Evolutionary conservation across 768 basidiomycete species (phyloP).

Genomic region (Psilocybe cubensis): DNA sequence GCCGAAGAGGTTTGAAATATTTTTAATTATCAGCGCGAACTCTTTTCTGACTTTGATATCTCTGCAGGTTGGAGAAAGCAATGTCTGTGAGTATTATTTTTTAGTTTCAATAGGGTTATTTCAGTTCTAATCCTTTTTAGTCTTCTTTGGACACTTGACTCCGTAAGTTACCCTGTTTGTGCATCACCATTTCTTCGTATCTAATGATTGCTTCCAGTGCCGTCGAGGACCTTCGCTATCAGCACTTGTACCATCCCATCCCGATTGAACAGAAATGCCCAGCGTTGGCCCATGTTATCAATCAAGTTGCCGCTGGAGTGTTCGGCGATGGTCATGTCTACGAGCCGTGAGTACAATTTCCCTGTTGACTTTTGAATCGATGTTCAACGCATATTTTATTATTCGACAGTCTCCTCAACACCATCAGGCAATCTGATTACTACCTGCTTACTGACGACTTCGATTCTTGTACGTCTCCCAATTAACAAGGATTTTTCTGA

Average conservation of each 20-base stretch:
- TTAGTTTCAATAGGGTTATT: neutral
- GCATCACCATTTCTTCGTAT: neutral
- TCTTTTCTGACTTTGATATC: too few species aligned
- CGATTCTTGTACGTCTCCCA: slow-evolving; percentile 70
- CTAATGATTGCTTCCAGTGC: slow-evolving; percentile 37
- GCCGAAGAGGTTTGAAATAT: slow-evolving; percentile 69
- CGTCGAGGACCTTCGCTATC: slow-evolving; percentile 85
- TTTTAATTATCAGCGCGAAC: neutral
- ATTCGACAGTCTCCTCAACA: slow-evolving; percentile 64
- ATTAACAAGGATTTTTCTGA: neutral
- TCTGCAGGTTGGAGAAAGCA: slow-evolving; percentile 69
- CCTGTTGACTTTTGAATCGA: neutral
- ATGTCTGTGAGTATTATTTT: slow-evolving; percentile 76
- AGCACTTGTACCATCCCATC: slow-evolving; percentile 82
- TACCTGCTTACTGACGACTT: slow-evolving; percentile 93
- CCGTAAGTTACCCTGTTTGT: slow-evolving; percentile 43
- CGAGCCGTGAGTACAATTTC: slow-evolving; percentile 82
- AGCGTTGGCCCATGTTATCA: slow-evolving; percentile 76
- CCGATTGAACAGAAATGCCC: slow-evolving; percentile 86
- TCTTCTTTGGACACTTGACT: slow-evolving; percentile 91
- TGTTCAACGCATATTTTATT: slow-evolving; percentile 10
- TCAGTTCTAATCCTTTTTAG: slow-evolving; percentile 33
- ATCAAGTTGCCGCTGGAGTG: slow-evolving; percentile 72
- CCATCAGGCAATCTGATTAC: slow-evolving; percentile 75
- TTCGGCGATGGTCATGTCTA: slow-evolving; percentile 86